Evolutionary conservation across 2,329 filamentous ascomycete genomes (phyloP), one percentile per base, ranked within the genome.

Genomic region (Aureobasidium leucospermi): DNA sequence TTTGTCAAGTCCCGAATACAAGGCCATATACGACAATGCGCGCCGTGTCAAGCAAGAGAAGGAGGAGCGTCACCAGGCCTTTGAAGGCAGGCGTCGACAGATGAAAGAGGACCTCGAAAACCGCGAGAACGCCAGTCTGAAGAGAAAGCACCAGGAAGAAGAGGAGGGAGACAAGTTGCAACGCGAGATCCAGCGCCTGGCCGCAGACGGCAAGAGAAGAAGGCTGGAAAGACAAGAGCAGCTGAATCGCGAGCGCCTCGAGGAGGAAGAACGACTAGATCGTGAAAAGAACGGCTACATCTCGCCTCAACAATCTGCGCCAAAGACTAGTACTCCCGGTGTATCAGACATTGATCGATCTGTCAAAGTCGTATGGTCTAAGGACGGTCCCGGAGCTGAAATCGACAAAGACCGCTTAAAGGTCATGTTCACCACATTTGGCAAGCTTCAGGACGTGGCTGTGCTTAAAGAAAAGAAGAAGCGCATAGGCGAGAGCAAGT

Each of bases 51-150:
- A 84, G 63, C 76, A 86, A 61, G 82, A 88, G 15, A 87, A 87
- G 69, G 82, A 84, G 71, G 79, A 84, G 68, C 85, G 91, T 73
- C 81, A 86, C 67, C 85, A 88, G 55, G 79, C 86, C 62, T 87
- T 96, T 74, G 85, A 89, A 66, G 84, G 85, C 49, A 82, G 86
- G 72, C 79, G 88, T 66, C 79, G 88, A 69, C 81, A 84, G 65
- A 88, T 96, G 82, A 88, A 89, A 64, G 90, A 96, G 68, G 91
- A 96, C 69, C 76, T 97, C 53, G 91, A 96, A 74, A 81, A 84
- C 29, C 79, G 88, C 19, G 93, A 96, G 73, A 78, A 82, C 32
- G 66, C 68, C 5, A 61, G 72, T 16, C 74, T 78, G 64, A 72
- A 77, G 61, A 74, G 79, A 55, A 72, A 75, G n/a, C 71, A 73